phyloP scores from a whole-genome alignment of 768 basidiomycete genomes.

The Pisolithus orientalis region DNA sequence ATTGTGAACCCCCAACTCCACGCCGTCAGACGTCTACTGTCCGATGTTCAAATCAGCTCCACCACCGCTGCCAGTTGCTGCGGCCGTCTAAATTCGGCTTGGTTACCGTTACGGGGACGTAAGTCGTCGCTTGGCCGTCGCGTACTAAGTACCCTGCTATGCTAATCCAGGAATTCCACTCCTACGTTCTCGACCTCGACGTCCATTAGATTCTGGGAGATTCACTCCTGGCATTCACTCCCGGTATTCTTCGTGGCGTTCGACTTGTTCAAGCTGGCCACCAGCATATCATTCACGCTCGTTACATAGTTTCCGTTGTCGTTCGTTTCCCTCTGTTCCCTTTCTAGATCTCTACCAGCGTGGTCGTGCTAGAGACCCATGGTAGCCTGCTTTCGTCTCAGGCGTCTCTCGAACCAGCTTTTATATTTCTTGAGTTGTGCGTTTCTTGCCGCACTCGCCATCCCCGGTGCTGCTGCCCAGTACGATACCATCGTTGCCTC shows the following conservation, averaged over 20 bases:
- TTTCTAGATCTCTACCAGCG: constrained; percentile 3
- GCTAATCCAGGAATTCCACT: not conserved
- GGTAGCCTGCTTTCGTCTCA: constrained; percentile 17
- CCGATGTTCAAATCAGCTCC: not conserved
- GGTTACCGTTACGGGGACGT: not conserved
- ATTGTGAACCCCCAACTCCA: no score
- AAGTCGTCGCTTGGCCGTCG: not conserved
- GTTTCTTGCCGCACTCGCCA: constrained; percentile 6
- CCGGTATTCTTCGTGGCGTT: not conserved
- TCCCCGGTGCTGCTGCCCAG: constrained; percentile 6
- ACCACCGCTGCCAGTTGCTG: not conserved
- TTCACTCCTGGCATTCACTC: not conserved
- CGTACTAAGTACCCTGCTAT: not conserved
- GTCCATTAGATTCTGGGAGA: not conserved
- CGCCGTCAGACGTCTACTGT: no score
- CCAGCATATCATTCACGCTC: constrained; percentile 5
- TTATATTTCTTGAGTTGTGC: constrained; percentile 9
- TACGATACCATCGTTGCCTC: not conserved
- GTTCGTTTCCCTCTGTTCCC: constrained; percentile 4
- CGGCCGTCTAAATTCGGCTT: not conserved
- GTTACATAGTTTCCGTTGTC: constrained; percentile 5
- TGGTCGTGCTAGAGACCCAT: constrained; percentile 18
- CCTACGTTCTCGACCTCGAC: not conserved
- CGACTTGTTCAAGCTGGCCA: constrained; percentile 1
- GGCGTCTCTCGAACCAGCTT: constrained; percentile 7